Evolutionary conservation across 106 monocot genomes (phyloP), one percentile per base, ranked within the genome.

Genomic region (Dendrobium chrysotoxum): DNA sequence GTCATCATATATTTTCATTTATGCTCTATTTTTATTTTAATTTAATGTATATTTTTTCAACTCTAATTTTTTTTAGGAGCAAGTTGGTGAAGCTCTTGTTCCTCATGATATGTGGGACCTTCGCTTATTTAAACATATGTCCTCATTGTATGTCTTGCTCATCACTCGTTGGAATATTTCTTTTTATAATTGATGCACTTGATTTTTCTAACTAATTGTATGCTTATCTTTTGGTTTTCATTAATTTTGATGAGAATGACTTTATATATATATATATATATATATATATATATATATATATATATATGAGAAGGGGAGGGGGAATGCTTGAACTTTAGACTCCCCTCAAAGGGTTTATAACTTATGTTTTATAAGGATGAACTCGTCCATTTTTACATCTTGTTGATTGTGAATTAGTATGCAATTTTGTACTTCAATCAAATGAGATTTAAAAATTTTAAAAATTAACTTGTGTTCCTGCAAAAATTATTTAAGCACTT

Each of bases 21-120:
- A 26, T 68, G 70, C 4, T 28, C 6, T 70, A 30, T 70, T 31
- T 70, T 70, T 70, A 15, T 41, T 74, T 18, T 74, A 17, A 20
- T 7, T 7, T 74, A 74, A 0, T 74, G 3, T 3, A 76, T 9
- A 11, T 76, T 28, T 47, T 53, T 41, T 23, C 41, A 16, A 35
- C 35, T 35, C 2, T 41, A 74, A 26, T 76, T 47, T 25, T 25
- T 44, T 76, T 47, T 84, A 97, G 97, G 89, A 82, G 6, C 90
- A 86, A 80, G 71, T 89, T 35, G 79, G 80, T 76, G 64, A 47
- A 61, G 76, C 85, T 84, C 42, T 86, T 85, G 87, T 89, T 20
- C 87, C 97, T 76, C 92, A 84, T 82, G 94, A 97, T 79, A 75
- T 91, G 28, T 97, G 97, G 97, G 90, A 97, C 75, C 82, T 94